Conservation (phyloP, 2,329 filamentous ascomycete genomes). For the Dothiorella sarmentorum region DNA sequence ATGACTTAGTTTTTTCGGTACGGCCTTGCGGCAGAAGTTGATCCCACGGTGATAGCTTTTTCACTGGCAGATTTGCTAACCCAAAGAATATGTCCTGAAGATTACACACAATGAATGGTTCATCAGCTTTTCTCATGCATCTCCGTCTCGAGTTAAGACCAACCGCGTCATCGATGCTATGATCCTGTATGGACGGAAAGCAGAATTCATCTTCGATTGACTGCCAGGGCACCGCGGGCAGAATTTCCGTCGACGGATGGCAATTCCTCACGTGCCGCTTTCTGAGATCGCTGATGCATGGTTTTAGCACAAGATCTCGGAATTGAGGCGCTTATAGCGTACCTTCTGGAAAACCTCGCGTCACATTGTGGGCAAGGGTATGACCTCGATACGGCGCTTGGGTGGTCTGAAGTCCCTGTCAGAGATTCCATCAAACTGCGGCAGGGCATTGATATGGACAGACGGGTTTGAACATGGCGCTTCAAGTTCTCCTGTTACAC, state of each 20-base stretch:
- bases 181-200: not conserved
- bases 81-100: not conserved
- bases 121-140: no score
- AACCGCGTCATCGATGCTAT: not conserved
- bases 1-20: not conserved
- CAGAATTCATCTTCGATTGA: not conserved
- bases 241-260: not conserved
- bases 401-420: not conserved
- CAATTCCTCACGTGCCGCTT: not conserved
- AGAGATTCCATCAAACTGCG: no score
- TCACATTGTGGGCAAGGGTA: conserved; percentile 5
- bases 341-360: not conserved
- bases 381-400: not conserved
- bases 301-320: not conserved
- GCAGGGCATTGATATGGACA: no score
- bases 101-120: no score
- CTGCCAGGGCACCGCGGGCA: not conserved
- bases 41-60: not conserved
- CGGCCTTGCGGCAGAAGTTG: not conserved
- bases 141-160: no score
- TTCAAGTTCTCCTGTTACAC: not conserved
- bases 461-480: not conserved
- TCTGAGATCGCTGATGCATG: not conserved
- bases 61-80: not conserved
- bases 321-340: not conserved